A percentile compares a stretch with the other conserved stretches of the same genome.
Conservation (phyloP, 306 rosid species). For the Luffa aegyptiaca region DNA sequence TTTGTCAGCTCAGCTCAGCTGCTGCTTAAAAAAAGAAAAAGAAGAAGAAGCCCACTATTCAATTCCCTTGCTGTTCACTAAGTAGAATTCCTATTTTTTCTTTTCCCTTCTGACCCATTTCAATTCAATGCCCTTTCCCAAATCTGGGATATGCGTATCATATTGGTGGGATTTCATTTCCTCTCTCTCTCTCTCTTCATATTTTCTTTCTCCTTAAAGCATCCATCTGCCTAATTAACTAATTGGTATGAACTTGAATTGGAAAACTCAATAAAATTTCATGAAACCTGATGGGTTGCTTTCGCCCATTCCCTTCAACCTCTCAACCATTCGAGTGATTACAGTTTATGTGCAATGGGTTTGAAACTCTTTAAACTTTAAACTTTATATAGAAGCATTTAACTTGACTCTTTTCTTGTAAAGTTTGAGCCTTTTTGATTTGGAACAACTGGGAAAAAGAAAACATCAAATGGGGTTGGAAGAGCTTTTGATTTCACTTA, state of each 20-base stretch:
- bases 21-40: not conserved
- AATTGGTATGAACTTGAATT: not conserved
- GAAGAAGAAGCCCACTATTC: not conserved
- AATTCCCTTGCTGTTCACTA: not conserved
- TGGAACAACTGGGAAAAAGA: not conserved
- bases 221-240: not conserved
- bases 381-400: no score
- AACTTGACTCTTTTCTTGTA: not conserved
- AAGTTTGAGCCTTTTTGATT: not conserved
- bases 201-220: slow-evolving; percentile 6
- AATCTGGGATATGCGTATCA: slow-evolving; percentile 5
- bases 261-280: not conserved
- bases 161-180: slow-evolving; percentile 4
- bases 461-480: not conserved
- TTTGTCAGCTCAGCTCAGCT: not conserved
- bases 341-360: not conserved
- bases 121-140: slow-evolving; percentile 9
- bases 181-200: not conserved
- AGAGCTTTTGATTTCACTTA: not conserved
- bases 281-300: not conserved
- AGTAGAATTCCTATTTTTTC: not conserved
- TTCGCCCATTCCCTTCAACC: not conserved
- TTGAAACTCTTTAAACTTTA: not conserved
- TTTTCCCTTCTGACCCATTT: not conserved
- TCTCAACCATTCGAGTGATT: not conserved